Percentiles rank a stretch among this genome's conserved stretches.
phyloP scores from a whole-genome alignment of 495 filamentous ascomycete species.

The Daldinia decipiens region DNA sequence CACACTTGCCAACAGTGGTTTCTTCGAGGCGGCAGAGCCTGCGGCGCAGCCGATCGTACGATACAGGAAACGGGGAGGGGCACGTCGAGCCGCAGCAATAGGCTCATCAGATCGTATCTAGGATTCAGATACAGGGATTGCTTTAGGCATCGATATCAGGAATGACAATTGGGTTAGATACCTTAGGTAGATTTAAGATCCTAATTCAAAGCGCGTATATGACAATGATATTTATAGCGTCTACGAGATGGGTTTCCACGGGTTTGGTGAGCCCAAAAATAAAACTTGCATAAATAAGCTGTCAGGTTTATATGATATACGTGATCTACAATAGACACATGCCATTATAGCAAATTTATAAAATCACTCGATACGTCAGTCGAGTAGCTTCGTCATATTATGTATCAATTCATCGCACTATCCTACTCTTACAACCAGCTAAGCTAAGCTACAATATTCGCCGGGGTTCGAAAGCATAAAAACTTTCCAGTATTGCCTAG shows the following conservation, averaged over 20 bases:
- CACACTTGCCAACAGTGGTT: constrained; percentile 60
- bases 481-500: neutral
- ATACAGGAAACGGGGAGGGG: constrained; percentile 21
- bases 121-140: neutral
- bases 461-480: neutral
- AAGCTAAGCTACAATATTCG: neutral
- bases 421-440: neutral
- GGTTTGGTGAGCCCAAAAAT: too few relatives aligned
- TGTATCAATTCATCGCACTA: neutral
- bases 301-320: neutral
- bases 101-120: neutral
- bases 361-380: neutral
- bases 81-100: constrained; percentile 4
- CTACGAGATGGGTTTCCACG: neutral
- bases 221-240: neutral
- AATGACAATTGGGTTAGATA: neutral
- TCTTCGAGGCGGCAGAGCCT: constrained; percentile 4
- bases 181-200: too few relatives aligned
- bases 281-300: neutral
- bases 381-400: neutral
- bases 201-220: neutral
- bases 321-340: neutral
- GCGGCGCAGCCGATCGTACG: constrained; percentile 1
- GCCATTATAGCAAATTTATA: neutral
- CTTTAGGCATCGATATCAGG: neutral